Evolutionary conservation across 306 rosid genomes (phyloP).

Genomic region (Cucurbita maxima): DNA sequence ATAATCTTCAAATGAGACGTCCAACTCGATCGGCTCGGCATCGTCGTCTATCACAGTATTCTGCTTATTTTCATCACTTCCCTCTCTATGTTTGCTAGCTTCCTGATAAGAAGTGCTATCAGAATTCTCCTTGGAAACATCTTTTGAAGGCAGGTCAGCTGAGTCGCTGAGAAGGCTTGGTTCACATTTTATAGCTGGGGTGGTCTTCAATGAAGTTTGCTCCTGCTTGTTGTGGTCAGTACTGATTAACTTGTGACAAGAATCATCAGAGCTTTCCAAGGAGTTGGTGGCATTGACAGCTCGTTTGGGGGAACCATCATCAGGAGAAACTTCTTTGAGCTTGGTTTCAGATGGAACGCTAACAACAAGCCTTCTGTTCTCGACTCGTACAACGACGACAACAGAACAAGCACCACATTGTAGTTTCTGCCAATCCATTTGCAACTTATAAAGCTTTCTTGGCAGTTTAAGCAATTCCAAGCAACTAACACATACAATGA

Average conservation of each 20-base stretch:
- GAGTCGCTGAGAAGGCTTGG: slow-evolving; percentile 6
- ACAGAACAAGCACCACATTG: slow-evolving; percentile 40
- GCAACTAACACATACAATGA: slow-evolving; percentile 29
- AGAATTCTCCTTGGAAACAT: slow-evolving; percentile 9
- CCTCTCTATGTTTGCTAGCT: slow-evolving; percentile 6
- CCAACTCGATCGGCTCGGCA: slow-evolving; percentile 16
- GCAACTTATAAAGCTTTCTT: slow-evolving; percentile 11
- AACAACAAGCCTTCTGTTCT: slow-evolving; percentile 23
- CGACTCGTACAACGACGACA: slow-evolving; percentile 15
- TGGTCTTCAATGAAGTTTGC: slow-evolving; percentile 7
- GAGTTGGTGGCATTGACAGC: slow-evolving; percentile 3
- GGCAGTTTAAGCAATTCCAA: slow-evolving; percentile 35
- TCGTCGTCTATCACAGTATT: slow-evolving; percentile 8
- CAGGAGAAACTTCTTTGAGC: neutral
- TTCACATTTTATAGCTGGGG: neutral
- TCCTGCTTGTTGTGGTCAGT: neutral
- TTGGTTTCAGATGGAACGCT: slow-evolving; percentile 13
- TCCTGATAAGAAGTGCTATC: slow-evolving; percentile 9
- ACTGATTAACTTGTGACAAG: slow-evolving; percentile 6
- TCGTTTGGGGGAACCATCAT: neutral
- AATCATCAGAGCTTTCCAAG: slow-evolving; percentile 15
- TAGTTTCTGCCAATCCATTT: slow-evolving; percentile 15
- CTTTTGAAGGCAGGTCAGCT: slow-evolving; percentile 4
- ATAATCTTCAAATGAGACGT: slow-evolving; percentile 21
- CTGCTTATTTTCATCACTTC: slow-evolving; percentile 6